A percentile compares a stretch with the other conserved stretches of the same genome.
Evolutionary conservation across 2,329 filamentous ascomycete species (phyloP).

Genomic region (Sarocladium brachiariae): DNA sequence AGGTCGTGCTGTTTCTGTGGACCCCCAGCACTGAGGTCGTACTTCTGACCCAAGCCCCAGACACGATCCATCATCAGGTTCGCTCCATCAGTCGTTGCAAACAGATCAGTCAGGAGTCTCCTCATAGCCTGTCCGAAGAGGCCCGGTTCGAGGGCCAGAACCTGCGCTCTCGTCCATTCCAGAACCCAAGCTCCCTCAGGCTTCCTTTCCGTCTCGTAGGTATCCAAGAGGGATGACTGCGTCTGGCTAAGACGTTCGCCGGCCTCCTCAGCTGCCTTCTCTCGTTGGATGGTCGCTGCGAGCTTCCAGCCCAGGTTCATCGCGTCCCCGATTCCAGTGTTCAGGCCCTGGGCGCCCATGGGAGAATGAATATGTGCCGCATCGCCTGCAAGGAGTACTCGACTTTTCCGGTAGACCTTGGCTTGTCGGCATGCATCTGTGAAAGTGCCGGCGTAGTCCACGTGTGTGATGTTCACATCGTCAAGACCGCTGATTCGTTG

Average conservation of each 20-base stretch:
- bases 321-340: constrained; percentile 30
- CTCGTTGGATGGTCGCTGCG: constrained; percentile 21
- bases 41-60: constrained; percentile 3
- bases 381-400: constrained; percentile 27
- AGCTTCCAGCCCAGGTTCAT: constrained; percentile 38
- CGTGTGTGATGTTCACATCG: constrained; percentile 18
- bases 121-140: constrained; percentile 2
- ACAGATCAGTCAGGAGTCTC: background rate
- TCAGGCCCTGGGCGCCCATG: constrained; percentile 27
- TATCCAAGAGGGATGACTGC: constrained; percentile 21
- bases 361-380: constrained; percentile 27
- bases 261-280: background rate
- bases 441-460: constrained; percentile 19
- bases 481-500: constrained; percentile 16
- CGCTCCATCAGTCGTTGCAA: background rate
- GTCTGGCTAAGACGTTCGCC: constrained; percentile 15
- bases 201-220: constrained; percentile 31
- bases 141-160: background rate
- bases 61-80: background rate
- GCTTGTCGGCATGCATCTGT: constrained; percentile 16
- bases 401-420: constrained; percentile 21
- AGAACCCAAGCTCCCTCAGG: constrained; percentile 18
- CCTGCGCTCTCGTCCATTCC: constrained; percentile 15
- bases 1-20: background rate
- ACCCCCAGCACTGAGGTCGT: background rate